Conservation (phyloP, 2,329 filamentous ascomycete species). For the Verticillium zaregamsianum region DNA sequence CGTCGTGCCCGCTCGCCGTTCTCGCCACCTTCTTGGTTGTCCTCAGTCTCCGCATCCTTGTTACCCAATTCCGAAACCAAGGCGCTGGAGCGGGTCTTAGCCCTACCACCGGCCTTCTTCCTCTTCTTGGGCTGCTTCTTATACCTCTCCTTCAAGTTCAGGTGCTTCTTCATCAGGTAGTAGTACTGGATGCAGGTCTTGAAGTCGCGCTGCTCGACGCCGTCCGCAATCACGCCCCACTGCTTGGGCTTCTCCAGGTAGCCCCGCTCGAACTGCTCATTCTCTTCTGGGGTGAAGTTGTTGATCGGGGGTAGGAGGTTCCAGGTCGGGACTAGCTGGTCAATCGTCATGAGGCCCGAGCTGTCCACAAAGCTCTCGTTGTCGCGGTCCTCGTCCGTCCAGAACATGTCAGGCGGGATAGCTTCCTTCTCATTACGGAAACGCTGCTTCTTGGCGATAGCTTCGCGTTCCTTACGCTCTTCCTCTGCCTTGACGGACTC, state of each 20-base stretch:
- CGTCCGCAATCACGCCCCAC: constrained; percentile 72
- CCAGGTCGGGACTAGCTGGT: constrained; percentile 65
- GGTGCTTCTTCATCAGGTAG: constrained; percentile 72
- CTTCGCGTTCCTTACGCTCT: constrained; percentile 64
- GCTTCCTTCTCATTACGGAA: constrained; percentile 76
- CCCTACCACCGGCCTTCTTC: constrained; percentile 47
- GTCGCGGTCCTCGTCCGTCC: constrained; percentile 55
- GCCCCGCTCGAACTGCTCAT: constrained; percentile 65
- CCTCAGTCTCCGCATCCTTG: constrained; percentile 52
- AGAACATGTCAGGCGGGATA: constrained; percentile 65
- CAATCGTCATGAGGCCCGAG: constrained; percentile 60
- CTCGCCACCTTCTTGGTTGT: constrained; percentile 52
- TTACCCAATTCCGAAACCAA: constrained; percentile 63
- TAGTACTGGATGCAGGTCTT: constrained; percentile 83
- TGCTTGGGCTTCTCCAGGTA: constrained; percentile 77
- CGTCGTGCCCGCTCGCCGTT: constrained; percentile 53
- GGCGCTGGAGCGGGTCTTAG: constrained; percentile 58
- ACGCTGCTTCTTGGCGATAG: constrained; percentile 60
- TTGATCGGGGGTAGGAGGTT: constrained; percentile 68
- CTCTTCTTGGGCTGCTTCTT: constrained; percentile 59
- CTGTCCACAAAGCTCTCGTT: constrained; percentile 59
- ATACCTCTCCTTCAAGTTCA: constrained; percentile 73
- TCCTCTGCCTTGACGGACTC: constrained; percentile 69
- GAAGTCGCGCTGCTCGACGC: constrained; percentile 64
- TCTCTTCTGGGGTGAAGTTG: constrained; percentile 71